Evolutionary conservation across 208 protist species (phyloP), one percentile per base, ranked within the genome.

Genomic region (Acanthamoeba lenticulata): DNA sequence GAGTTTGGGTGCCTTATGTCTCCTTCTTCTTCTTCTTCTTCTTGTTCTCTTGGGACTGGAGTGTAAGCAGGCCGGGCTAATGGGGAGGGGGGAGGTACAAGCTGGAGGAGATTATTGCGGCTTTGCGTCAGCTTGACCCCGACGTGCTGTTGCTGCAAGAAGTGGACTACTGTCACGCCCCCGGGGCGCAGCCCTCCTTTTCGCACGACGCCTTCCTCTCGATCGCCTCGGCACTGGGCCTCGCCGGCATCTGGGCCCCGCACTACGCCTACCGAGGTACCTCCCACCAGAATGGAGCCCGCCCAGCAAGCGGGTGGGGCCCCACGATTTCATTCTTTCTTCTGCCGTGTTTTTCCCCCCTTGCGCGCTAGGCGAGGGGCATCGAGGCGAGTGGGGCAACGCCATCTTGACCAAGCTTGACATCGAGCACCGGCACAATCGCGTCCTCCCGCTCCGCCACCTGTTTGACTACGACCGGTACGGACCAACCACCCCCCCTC

Each of bases 81-180:
- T 27, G 60, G 60, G 60, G 19, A 9, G 60, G 11, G 27, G 6
- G 27, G 29, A 69, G 72, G 11, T 83, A 83, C 72, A 40, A 83
- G 72, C 40, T 83, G 72, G 72, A 9, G 11, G 72, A 83, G 38
- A 24, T 83, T 4, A 24, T 83, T 7, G 29, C 9, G 40, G 38
- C 11, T 5, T 29, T 83, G 72, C 38, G 38, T 3, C 5, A 13
- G 38, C n/a, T 83, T 24, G 38, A 47, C 38, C 11, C 72, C 21
- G 72, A 83, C 29, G 38, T 83, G 6, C 17, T 83, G 72, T 40
- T 83, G 15, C 40, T 83, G 72, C 72, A 83, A 29, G 72, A 83
- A 29, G 72, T 83, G 34, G 72, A 83, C 38, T 29, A 13, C 11
- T 83, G 32, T 40, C 21, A 83, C 40, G 40, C 32, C 3, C 60